These are phyloP conservation scores for Neurospora sp. DNA, from an alignment of 495 filamentous ascomycete species.

Conservation along the genomic window DNA sequence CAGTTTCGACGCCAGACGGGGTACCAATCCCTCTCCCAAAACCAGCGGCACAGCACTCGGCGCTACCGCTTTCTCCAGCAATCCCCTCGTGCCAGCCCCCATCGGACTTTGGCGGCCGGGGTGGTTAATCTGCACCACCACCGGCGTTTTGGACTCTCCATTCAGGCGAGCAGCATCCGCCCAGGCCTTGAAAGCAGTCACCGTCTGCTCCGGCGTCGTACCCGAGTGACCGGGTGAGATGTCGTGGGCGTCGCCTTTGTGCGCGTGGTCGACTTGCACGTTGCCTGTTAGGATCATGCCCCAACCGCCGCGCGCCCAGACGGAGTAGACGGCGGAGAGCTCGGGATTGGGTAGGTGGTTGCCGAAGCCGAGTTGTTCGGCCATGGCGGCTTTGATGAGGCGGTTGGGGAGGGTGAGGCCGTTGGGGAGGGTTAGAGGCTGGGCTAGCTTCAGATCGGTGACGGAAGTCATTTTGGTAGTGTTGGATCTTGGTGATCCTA, in stretches of 20 bases:
- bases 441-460: constrained; percentile 15
- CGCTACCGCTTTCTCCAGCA: constrained; percentile 37
- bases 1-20: constrained; percentile 45
- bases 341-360: constrained; percentile 37
- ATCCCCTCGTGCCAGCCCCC: constrained; percentile 31
- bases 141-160: constrained; percentile 31
- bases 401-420: constrained; percentile 30
- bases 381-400: constrained; percentile 33
- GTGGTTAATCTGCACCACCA: constrained; percentile 48
- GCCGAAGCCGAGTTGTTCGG: constrained; percentile 25
- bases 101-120: constrained; percentile 46
- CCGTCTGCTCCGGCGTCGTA: constrained; percentile 8
- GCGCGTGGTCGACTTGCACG: constrained; percentile 45
- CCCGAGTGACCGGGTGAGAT: constrained; percentile 23
- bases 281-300: constrained; percentile 39
- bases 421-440: constrained; percentile 31
- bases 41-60: constrained; percentile 33
- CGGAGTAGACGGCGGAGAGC: constrained; percentile 42
- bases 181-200: constrained; percentile 36
- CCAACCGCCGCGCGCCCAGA: constrained; percentile 42
- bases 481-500: background rate
- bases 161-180: constrained; percentile 26
- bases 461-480: background rate
- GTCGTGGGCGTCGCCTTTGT: constrained; percentile 35
- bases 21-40: constrained; percentile 28